Evolutionary conservation across 1,139 yeast genomes (phyloP), one percentile per base, ranked within the genome.

Genomic region (Geotrichum citri-aurantii): DNA sequence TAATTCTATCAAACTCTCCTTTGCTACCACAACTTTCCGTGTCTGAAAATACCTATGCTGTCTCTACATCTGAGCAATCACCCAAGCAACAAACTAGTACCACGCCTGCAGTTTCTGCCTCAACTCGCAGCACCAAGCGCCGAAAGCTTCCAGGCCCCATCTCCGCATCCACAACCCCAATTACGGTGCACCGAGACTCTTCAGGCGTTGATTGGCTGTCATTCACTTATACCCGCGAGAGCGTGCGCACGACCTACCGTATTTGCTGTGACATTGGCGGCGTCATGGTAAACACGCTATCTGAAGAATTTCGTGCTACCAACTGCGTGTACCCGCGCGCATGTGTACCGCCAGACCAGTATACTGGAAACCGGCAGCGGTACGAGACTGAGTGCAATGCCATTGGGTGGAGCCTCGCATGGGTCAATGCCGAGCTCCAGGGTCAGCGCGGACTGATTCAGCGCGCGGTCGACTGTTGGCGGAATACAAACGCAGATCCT

Each of bases 401-500:
- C 44, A 73, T 79, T 56, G 81, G 81, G 3, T 78, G 81, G 81
- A 70, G 72, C 17, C 65, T 79, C 48, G 71, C 78, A 5, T 71
- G 68, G 65, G 65, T 72, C 42, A 79, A 79, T 63, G 77, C 79
- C 0, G 70, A 69, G 24, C 67, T 79, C 19, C 70, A 76, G 23
- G 68, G 68, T 54, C 75, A 75, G 50, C 70, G 80, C 31, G 82
- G 82, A 0, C 65, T 79, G 27, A 73, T 78, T 21, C 82, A 79
- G 63, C 70, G 81, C 47, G 81, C 82, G 1, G 81, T 79, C 19
- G 82, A 78, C 60, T 71, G 77, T 21, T 79, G 80, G 80, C 70
- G 82, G 63, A 78, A 78, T 64, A 73, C 79, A 3, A 73, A 79
- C 62, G 67, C 69, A 2, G 79, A 79, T 58, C 73, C 73, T 17